Evolutionary conservation across 2,329 filamentous ascomycete genomes (phyloP).

Genomic region (Xylariaceae sp.): DNA sequence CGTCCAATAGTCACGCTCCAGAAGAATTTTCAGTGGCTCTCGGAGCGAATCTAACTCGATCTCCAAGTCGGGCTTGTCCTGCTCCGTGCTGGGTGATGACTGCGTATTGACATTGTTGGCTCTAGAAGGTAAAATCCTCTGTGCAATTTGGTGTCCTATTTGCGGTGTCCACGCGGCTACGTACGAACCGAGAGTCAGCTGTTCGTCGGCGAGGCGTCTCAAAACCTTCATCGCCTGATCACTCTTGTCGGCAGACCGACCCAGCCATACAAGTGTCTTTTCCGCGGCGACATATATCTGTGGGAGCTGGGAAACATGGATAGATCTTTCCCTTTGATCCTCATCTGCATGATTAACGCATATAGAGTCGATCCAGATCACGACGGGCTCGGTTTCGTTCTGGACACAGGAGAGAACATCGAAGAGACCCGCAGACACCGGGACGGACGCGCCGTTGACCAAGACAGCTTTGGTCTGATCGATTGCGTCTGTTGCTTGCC

Average conservation of each 20-base stretch:
- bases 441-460: slow-evolving; percentile 17
- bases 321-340: slow-evolving; percentile 18
- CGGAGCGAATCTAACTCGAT: slow-evolving; percentile 16
- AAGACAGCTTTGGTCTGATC: slow-evolving; percentile 15
- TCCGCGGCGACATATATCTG: slow-evolving; percentile 15
- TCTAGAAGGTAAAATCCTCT: slow-evolving; percentile 13
- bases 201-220: slow-evolving; percentile 16
- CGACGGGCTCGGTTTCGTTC: slow-evolving; percentile 11
- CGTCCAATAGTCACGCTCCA: slow-evolving; percentile 21
- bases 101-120: background rate
- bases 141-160: slow-evolving; percentile 10
- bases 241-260: slow-evolving; percentile 13
- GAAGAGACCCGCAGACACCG: slow-evolving; percentile 14
- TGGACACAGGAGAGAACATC: slow-evolving; percentile 13
- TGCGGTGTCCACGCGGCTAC: slow-evolving; percentile 18
- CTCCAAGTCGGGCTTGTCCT: slow-evolving; percentile 12
- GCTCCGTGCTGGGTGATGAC: background rate
- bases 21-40: slow-evolving; percentile 16
- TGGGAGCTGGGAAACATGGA: slow-evolving; percentile 18
- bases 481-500: slow-evolving; percentile 7
- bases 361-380: slow-evolving; percentile 25
- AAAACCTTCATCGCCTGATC: slow-evolving; percentile 21
- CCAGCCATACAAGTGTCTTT: slow-evolving; percentile 21
- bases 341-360: slow-evolving; percentile 24
- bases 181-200: slow-evolving; percentile 14